Conservation (phyloP, 192 early-diverging fungal species). For the Coemansia sp. region DNA sequence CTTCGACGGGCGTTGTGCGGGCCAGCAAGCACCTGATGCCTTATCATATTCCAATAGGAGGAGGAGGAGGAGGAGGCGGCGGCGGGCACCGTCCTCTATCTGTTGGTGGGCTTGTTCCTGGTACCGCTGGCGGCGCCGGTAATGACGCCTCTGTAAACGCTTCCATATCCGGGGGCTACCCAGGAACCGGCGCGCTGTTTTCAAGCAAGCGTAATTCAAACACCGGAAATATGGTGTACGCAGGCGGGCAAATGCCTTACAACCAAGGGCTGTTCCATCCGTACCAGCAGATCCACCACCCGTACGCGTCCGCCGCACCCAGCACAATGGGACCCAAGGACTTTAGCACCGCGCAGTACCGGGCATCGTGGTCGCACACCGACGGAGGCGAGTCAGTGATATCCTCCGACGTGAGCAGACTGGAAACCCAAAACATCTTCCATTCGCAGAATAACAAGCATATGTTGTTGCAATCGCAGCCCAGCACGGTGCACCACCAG, state of each 20-base stretch:
- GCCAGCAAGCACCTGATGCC: background rate
- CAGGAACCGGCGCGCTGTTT: background rate
- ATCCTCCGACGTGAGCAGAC: slow-evolving; percentile 12
- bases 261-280: slow-evolving; percentile 1
- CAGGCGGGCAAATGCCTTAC: background rate
- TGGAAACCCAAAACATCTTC: slow-evolving; percentile 32
- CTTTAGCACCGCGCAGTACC: slow-evolving; percentile 14
- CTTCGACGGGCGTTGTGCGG: background rate
- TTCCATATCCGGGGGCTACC: background rate
- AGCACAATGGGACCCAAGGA: slow-evolving; percentile 10
- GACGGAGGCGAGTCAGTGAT: slow-evolving; percentile 35
- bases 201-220: background rate
- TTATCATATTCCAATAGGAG: background rate
- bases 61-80: no score
- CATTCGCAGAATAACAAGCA: slow-evolving; percentile 13
- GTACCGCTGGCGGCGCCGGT: background rate
- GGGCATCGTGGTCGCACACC: slow-evolving; percentile 46
- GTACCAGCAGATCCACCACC: slow-evolving; percentile 7
- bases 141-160: background rate
- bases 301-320: background rate
- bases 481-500: slow-evolving; percentile 40
- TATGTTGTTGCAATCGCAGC: slow-evolving; percentile 7
- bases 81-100: background rate
- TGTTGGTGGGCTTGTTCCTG: background rate
- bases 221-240: slow-evolving; percentile 3